Evolutionary conservation across 495 filamentous ascomycete genomes (phyloP).

Genomic region (Pyronema domesticum): DNA sequence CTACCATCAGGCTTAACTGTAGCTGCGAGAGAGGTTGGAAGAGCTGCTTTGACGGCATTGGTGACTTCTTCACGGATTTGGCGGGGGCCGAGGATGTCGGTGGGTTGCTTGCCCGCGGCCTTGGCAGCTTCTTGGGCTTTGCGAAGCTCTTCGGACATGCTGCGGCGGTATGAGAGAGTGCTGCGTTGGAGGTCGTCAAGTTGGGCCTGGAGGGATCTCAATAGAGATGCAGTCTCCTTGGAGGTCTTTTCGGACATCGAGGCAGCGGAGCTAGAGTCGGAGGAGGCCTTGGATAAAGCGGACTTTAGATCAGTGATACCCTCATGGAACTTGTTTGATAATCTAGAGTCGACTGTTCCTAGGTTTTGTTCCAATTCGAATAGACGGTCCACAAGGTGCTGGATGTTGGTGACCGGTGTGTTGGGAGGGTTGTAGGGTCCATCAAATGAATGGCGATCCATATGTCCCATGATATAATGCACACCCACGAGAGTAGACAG

Average conservation of each 20-base stretch:
- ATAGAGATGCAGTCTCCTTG: not conserved
- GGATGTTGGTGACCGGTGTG: slow-evolving; percentile 7
- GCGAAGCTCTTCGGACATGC: not conserved
- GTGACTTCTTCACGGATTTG: not conserved
- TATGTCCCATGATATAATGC: not conserved
- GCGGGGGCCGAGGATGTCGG: not conserved
- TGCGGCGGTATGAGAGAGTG: not conserved
- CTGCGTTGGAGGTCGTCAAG: not conserved
- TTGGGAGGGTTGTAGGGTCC: slow-evolving; percentile 9
- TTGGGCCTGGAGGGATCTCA: not conserved
- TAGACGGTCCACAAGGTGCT: slow-evolving; percentile 13
- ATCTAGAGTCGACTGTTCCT: not conserved
- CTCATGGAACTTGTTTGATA: not conserved
- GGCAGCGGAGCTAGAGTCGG: not conserved
- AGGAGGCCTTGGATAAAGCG: not conserved
- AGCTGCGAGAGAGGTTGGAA: slow-evolving; percentile 11
- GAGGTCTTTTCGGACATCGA: not conserved
- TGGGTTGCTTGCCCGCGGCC: not conserved
- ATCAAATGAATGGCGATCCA: no score
- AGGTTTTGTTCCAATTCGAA: slow-evolving; percentile 8
- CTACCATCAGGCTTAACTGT: slow-evolving; percentile 8
- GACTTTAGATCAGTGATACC: not conserved
- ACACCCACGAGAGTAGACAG: not conserved
- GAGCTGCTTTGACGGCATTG: not conserved
- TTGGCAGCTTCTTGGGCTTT: not conserved